Percentiles rank a stretch among this genome's conserved stretches.
Conservation (phyloP, 2,329 filamentous ascomycete genomes). For the Helicocarpus griseus region DNA sequence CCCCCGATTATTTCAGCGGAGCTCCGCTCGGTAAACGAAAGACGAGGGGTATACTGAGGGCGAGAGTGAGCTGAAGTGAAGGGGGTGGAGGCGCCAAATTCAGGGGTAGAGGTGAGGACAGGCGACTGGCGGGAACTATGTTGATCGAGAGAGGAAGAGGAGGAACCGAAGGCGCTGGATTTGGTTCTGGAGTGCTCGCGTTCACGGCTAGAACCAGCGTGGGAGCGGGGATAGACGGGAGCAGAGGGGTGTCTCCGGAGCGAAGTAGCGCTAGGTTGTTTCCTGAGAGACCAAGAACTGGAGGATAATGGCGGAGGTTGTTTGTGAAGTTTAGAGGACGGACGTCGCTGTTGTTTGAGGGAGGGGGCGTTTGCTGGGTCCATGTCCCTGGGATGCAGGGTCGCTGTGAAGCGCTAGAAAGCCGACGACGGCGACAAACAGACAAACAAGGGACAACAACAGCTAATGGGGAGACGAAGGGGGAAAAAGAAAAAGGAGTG, state of each 20-base stretch:
- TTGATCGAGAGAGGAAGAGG: constrained; percentile 39
- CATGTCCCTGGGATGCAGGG: constrained; percentile 8
- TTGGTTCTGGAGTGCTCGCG: constrained; percentile 36
- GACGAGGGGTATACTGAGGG: constrained; percentile 23
- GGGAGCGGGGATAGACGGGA: constrained; percentile 35
- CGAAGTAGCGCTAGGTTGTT: constrained; percentile 33
- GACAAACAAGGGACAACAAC: background rate
- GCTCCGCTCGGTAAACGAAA: constrained; percentile 27
- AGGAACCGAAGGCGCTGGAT: constrained; percentile 39
- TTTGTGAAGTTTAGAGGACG: constrained; percentile 36
- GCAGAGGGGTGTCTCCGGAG: constrained; percentile 40
- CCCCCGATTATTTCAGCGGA: constrained; percentile 38
- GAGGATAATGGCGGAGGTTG: constrained; percentile 32
- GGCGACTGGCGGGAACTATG: constrained; percentile 33
- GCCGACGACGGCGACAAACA: background rate
- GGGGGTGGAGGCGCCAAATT: constrained; percentile 22
- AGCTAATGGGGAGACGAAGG: too few relatives aligned
- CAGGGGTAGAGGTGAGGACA: constrained; percentile 19
- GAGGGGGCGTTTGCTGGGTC: constrained; percentile 10
- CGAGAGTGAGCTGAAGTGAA: constrained; percentile 22
- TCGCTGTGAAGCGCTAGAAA: background rate
- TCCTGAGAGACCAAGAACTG: constrained; percentile 30
- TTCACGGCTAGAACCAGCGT: constrained; percentile 29
- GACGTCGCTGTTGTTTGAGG: constrained; percentile 15
- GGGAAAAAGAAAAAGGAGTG: too few relatives aligned